phyloP scores from a whole-genome alignment of 768 basidiomycete species.

The Phanerochaete carnosa region DNA sequence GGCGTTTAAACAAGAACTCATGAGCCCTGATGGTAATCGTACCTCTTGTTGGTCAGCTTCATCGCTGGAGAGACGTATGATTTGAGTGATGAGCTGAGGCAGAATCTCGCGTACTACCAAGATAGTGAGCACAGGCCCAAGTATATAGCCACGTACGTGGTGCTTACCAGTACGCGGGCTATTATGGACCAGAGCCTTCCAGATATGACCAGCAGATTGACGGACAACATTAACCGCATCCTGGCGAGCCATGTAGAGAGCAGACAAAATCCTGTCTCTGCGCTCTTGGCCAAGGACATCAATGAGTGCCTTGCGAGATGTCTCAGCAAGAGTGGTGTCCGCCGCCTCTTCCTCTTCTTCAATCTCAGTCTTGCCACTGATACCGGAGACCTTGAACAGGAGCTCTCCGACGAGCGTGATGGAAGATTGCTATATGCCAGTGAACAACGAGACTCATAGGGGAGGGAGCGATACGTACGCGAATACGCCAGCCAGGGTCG shows the following conservation, averaged over 20 bases:
- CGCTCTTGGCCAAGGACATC: constrained; percentile 88
- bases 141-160: neutral
- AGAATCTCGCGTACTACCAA: constrained; percentile 81
- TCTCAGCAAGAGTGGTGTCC: constrained; percentile 67
- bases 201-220: constrained; percentile 90
- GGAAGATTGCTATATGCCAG: constrained; percentile 74
- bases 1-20: neutral
- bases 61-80: constrained; percentile 69
- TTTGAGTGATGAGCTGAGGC: constrained; percentile 75
- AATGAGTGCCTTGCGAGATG: constrained; percentile 79
- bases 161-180: constrained; percentile 80
- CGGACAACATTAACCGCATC: constrained; percentile 88
- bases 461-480: constrained; percentile 47
- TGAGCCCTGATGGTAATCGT: neutral
- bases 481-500: constrained; percentile 91
- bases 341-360: constrained; percentile 74
- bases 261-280: constrained; percentile 86
- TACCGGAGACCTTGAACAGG: constrained; percentile 95
- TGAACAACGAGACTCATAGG: neutral
- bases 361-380: constrained; percentile 83
- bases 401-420: constrained; percentile 95
- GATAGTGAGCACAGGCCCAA: constrained; percentile 3
- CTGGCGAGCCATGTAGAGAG: constrained; percentile 90
- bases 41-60: constrained; percentile 92
- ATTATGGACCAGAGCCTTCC: constrained; percentile 97